Evolutionary conservation across 192 early-diverging fungal genomes (phyloP).

Genomic region (Entomortierella chlamydospora): DNA sequence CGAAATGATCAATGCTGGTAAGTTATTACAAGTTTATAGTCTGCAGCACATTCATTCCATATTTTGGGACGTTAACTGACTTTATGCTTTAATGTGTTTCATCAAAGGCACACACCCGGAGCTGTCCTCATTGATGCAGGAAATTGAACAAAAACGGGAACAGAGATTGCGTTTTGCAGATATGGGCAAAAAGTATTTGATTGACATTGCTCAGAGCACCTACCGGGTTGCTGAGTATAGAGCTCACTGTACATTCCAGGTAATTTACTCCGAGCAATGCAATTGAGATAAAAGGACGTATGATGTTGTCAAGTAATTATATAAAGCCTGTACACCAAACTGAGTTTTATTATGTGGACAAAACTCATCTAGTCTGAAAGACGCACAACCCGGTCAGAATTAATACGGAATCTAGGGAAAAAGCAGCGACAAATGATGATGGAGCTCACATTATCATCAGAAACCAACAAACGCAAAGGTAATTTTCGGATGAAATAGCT

Average conservation of each 20-base stretch:
- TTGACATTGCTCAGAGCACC: slow-evolving; percentile 51
- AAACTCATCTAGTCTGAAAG: slow-evolving; percentile 37
- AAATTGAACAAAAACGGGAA: slow-evolving; percentile 64
- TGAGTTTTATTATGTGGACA: too few species aligned
- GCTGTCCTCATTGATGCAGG: slow-evolving; percentile 60
- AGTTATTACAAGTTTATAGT: not conserved
- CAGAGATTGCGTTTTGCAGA: slow-evolving; percentile 57
- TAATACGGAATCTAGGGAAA: slow-evolving; percentile 17
- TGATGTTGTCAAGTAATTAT: not conserved
- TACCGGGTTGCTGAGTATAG: slow-evolving; percentile 60
- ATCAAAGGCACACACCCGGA: slow-evolving; percentile 64
- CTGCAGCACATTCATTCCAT: too few species aligned
- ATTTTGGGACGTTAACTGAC: too few species aligned
- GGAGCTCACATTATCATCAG: slow-evolving; percentile 25
- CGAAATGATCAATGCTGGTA: slow-evolving; percentile 64
- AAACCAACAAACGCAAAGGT: slow-evolving; percentile 36
- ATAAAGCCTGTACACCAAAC: not conserved
- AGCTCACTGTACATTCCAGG: slow-evolving; percentile 57
- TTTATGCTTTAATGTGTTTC: not conserved
- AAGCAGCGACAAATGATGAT: slow-evolving; percentile 38
- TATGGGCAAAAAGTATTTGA: slow-evolving; percentile 58
- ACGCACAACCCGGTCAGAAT: slow-evolving; percentile 20
- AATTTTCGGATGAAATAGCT: not conserved
- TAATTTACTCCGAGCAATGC: not conserved
- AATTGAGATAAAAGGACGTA: not conserved